Base-by-base conservation (phyloP, 202 grass and related monocot genomes). In the Panicum virgatum region DNA sequence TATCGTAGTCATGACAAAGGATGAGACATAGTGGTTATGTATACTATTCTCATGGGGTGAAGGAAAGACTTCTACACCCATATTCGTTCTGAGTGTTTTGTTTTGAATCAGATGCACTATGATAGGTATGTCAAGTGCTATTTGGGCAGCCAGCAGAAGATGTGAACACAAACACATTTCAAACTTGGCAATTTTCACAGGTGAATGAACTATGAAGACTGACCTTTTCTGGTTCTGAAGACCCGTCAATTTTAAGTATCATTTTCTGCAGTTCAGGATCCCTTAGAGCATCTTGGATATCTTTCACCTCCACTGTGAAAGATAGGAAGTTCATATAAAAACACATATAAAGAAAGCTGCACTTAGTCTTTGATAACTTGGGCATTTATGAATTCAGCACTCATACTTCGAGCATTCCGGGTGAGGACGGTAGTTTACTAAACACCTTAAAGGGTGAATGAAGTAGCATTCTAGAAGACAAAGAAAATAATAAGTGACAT, bases 171-270 rank as follows among this genome's bases (percentile, higher is more conserved):
- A 63, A 63, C 23, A 79, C 62, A 79, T 16, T 53, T 37, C 16
- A 73, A 36, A 37, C 16, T 36, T 48, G 48, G 27, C n/a, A 47
- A 56, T 53, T 68, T 13, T 34, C 23, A 76, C 40, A 69, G 37
- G 32, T 40, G n/a, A 37, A 12, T 13, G 11, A 59, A 59, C 23
- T 59, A 27, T 30, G 61, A 15, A 72, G 22, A 82, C 69, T 73
- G 84, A 92, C 94, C 64, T 94, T 86, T 80, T 94, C 90, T 88
- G 90, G 84, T 76, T 94, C 92, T 29, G 69, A 72, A 40, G 84
- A 82, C 39, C 82, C 85, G 54, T 93, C 95, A 50, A 95, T 93
- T 70, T 83, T 79, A 56, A 86, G 81, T 85, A 95, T 82, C 62
- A 88, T 64, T 82, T 88, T 86, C 56, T 84, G 86, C 46, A 98